Evolutionary conservation across 2,329 filamentous ascomycete species (phyloP).

Genomic region (Cercospora sp.): DNA sequence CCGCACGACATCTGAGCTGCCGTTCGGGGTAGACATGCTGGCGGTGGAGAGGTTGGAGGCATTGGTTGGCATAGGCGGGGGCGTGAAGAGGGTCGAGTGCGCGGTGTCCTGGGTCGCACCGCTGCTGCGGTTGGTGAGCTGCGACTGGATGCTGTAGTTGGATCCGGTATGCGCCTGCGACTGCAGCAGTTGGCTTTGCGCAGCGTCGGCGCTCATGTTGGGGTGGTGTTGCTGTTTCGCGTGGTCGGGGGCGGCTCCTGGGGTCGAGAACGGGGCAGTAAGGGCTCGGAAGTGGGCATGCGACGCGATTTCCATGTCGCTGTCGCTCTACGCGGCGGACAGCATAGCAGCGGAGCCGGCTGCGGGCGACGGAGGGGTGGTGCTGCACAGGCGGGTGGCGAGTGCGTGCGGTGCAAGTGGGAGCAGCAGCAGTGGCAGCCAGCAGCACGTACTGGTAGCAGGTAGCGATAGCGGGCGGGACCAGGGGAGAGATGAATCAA

Average conservation of each 20-base stretch:
- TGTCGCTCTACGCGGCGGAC: conserved; percentile 25
- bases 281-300: conserved; percentile 34
- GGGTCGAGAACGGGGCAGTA: conserved; percentile 36
- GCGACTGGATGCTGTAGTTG: conserved; percentile 51
- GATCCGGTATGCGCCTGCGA: conserved; percentile 49
- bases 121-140: conserved; percentile 49
- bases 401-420: background rate
- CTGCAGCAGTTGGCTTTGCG: conserved; percentile 42
- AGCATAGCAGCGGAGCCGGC: conserved; percentile 15
- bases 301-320: conserved; percentile 35
- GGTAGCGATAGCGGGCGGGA: background rate
- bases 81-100: conserved; percentile 48
- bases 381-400: conserved; percentile 1
- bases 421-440: background rate
- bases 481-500: conserved; percentile 3
- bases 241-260: conserved; percentile 21
- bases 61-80: conserved; percentile 37
- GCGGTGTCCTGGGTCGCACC: conserved; percentile 51
- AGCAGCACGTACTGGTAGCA: background rate
- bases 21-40: conserved; percentile 46
- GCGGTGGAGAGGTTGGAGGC: conserved; percentile 32
- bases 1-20: conserved; percentile 63
- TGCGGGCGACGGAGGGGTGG: background rate
- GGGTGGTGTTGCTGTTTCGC: conserved; percentile 12
- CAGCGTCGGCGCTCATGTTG: conserved; percentile 25